Evolutionary conservation across 768 basidiomycete species (phyloP).

Genomic region (Boletus barrowsii): DNA sequence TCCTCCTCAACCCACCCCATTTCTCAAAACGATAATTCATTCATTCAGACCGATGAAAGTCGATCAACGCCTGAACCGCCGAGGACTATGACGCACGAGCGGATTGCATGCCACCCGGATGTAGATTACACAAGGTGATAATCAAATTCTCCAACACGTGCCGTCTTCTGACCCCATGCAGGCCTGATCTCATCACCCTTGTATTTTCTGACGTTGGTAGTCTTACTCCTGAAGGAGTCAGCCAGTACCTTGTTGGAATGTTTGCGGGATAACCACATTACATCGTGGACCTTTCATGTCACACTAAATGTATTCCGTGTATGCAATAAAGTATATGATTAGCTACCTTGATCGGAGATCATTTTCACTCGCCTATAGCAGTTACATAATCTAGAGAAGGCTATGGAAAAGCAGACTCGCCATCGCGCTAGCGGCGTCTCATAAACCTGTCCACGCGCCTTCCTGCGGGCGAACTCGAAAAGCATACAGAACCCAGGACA

Average conservation of each 20-base stretch:
- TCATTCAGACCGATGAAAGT: conserved; percentile 4
- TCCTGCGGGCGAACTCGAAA: conserved; percentile 17
- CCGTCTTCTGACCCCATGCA: conserved; percentile 34
- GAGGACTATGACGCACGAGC: conserved; percentile 67
- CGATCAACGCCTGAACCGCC: conserved; percentile 1
- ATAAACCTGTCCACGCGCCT: conserved; percentile 17
- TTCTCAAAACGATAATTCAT: conserved; percentile 1
- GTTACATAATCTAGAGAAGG: conserved; percentile 11
- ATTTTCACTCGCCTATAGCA: conserved; percentile 8
- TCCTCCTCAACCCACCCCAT: conserved; percentile 7
- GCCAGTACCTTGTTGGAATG: conserved; percentile 94
- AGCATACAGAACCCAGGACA: conserved; percentile 6
- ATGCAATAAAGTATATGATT: conserved; percentile 38
- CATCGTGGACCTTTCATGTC: background rate
- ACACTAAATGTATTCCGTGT: conserved; percentile 8
- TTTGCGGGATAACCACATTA: conserved; percentile 61
- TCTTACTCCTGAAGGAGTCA: conserved; percentile 88
- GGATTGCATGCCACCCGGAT: conserved; percentile 78
- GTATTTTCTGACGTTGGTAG: conserved; percentile 95
- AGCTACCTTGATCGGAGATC: conserved; percentile 27
- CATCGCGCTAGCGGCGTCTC: conserved; percentile 9
- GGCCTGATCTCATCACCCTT: conserved; percentile 89
- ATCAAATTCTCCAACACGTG: conserved; percentile 10
- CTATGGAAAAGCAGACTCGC: conserved; percentile 6
- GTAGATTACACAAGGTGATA: conserved; percentile 90